A percentile compares a stretch with the other conserved stretches of the same genome.
These are phyloP conservation scores for Tylopilus intermedius DNA, from an alignment of 768 basidiomycete genomes.

Conservation along the genomic window DNA sequence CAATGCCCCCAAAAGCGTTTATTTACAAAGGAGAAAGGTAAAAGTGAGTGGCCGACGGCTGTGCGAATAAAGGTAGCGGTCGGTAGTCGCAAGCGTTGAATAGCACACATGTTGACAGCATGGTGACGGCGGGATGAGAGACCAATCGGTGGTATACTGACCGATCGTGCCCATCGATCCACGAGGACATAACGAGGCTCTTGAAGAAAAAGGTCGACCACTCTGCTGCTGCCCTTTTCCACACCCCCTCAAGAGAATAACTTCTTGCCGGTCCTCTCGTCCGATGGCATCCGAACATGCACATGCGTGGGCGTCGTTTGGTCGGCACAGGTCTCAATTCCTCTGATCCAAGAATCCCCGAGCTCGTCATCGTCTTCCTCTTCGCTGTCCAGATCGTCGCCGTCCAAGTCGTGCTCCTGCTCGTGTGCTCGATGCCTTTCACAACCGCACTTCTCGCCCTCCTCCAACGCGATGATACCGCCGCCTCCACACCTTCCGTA, in stretches of 20 bases:
- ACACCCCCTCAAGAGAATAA: slow-evolving; percentile 55
- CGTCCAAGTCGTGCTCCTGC: slow-evolving; percentile 30
- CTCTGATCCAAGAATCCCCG: slow-evolving; percentile 86
- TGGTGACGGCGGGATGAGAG: not conserved
- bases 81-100: not conserved
- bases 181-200: slow-evolving; percentile 12
- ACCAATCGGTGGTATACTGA: slow-evolving; percentile 1
- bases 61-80: not conserved
- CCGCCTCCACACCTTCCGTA: slow-evolving; percentile 73
- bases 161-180: slow-evolving; percentile 16
- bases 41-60: not conserved
- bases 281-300: slow-evolving; percentile 69
- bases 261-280: slow-evolving; percentile 70
- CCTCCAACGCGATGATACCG: slow-evolving; percentile 50
- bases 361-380: slow-evolving; percentile 61
- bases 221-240: not conserved
- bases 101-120: not conserved
- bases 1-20: not conserved
- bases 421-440: slow-evolving; percentile 31
- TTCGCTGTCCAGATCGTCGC: slow-evolving; percentile 12
- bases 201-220: not conserved
- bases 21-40: not conserved
- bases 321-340: slow-evolving; percentile 62
- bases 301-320: slow-evolving; percentile 49
- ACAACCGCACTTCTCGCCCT: slow-evolving; percentile 61